Conservation (phyloP, 1,139 yeast species). For the Magnusiomyces paraingens region DNA sequence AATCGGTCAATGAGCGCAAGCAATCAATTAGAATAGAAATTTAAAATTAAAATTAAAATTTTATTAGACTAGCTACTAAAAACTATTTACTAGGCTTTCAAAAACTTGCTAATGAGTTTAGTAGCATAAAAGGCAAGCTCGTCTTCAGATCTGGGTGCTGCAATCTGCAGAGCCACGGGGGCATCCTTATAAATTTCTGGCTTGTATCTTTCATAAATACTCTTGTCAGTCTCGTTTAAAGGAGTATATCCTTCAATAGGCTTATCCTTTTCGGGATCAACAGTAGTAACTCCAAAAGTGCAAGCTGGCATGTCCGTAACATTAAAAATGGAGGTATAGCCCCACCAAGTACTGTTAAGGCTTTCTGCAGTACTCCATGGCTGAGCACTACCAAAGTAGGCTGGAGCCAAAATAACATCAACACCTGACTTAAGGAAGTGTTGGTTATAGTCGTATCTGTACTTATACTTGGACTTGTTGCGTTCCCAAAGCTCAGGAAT, state of each 20-base stretch:
- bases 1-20: too few relatives aligned
- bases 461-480: slow-evolving; percentile 29
- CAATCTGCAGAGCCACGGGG: slow-evolving; percentile 40
- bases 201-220: slow-evolving; percentile 28
- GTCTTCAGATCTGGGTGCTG: slow-evolving; percentile 38
- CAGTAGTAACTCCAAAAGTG: slow-evolving; percentile 47
- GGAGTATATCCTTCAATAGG: slow-evolving; percentile 27
- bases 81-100: neutral
- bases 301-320: slow-evolving; percentile 47
- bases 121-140: slow-evolving; percentile 22
- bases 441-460: slow-evolving; percentile 31
- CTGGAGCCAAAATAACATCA: slow-evolving; percentile 64
- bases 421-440: slow-evolving; percentile 47
- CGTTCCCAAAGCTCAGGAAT: slow-evolving; percentile 36
- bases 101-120: slow-evolving; percentile 1
- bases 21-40: too few relatives aligned
- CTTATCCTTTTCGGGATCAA: slow-evolving; percentile 37
- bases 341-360: slow-evolving; percentile 65
- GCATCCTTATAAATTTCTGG: slow-evolving; percentile 38
- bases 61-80: too few relatives aligned
- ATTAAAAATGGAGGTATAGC: slow-evolving; percentile 47
- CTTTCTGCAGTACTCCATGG: slow-evolving; percentile 33
- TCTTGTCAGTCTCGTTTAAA: slow-evolving; percentile 29
- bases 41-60: too few relatives aligned
- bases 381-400: slow-evolving; percentile 67